Conservation (phyloP, 768 basidiomycete genomes). For the Rhizopogon vesiculosus region DNA sequence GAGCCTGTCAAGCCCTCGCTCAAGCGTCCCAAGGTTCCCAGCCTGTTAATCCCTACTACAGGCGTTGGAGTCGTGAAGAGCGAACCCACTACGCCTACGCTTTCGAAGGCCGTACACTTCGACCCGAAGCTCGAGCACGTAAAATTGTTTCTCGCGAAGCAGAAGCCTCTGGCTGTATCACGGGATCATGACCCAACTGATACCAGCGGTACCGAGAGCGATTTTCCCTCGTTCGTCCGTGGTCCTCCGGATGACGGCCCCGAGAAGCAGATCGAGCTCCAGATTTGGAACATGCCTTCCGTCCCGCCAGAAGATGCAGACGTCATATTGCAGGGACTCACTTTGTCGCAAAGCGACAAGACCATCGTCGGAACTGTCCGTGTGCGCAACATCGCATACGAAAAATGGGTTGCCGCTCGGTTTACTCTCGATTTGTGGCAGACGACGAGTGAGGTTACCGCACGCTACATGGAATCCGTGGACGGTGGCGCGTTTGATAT, state of each 20-base stretch:
- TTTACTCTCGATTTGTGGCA: conserved; percentile 97
- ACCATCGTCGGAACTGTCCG: conserved; percentile 69
- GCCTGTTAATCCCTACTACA: conserved; percentile 48
- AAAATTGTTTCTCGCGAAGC: conserved; percentile 91
- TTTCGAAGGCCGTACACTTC: conserved; percentile 86
- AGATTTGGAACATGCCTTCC: conserved; percentile 63
- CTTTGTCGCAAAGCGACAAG: conserved; percentile 45
- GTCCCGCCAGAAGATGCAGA: conserved; percentile 34
- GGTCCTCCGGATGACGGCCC: conserved; percentile 31
- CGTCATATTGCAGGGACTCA: conserved; percentile 51
- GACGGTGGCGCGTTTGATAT: conserved; percentile 49
- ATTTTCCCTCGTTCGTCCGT: conserved; percentile 68
- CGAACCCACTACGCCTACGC: conserved; percentile 77
- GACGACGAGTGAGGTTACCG: conserved; percentile 91
- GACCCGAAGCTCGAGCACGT: conserved; percentile 90
- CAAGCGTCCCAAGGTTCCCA: conserved; percentile 61
- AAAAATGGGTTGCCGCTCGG: conserved; percentile 82
- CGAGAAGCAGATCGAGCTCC: conserved; percentile 48
- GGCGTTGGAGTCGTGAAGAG: conserved; percentile 49
- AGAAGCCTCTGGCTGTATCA: conserved; percentile 91
- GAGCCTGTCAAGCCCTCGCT: conserved; percentile 90
- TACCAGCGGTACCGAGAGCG: conserved; percentile 74
- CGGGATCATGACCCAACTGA: conserved; percentile 87
- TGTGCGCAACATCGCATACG: conserved; percentile 82
- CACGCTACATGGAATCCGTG: conserved; percentile 51